Evolutionary conservation across 2,329 filamentous ascomycete species (phyloP).

Genomic region (Trichoderma atroviride): DNA sequence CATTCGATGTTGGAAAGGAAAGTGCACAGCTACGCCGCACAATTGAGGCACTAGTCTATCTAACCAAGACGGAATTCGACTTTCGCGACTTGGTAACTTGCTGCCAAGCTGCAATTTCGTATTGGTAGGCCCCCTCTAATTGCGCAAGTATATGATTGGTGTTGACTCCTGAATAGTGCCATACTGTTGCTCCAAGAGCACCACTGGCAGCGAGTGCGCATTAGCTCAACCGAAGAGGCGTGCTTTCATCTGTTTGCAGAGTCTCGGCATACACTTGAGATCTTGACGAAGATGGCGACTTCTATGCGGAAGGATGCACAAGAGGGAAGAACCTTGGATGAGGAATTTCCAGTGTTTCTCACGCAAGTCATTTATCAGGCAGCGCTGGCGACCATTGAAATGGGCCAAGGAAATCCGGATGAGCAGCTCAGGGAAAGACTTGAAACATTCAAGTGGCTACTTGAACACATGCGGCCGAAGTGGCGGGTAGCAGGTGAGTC

Average conservation of each 20-base stretch:
- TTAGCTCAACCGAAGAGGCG: slow-evolving; percentile 3
- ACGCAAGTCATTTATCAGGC: neutral
- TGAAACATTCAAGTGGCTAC: neutral
- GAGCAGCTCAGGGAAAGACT: neutral
- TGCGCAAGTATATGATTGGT: neutral
- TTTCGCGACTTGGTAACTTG: slow-evolving; percentile 4
- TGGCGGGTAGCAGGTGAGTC: neutral
- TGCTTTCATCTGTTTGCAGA: neutral
- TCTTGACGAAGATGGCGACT: neutral
- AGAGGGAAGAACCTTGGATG: neutral
- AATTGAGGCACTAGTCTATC: neutral
- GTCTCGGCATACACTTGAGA: neutral
- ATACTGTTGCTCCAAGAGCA: slow-evolving; percentile 5
- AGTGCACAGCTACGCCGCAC: slow-evolving; percentile 3
- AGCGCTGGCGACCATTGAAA: neutral
- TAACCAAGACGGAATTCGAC: slow-evolving; percentile 6
- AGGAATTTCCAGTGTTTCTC: neutral
- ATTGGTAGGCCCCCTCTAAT: neutral
- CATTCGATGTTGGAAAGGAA: neutral
- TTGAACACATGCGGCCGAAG: neutral
- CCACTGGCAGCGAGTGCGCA: neutral
- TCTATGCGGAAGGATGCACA: neutral
- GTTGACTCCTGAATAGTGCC: neutral
- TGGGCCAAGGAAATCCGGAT: neutral
- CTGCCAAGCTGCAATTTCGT: slow-evolving; percentile 2